Evolutionary conservation across 306 rosid genomes (phyloP), one percentile per base, ranked within the genome.

Genomic region (Aeschynomene evenia): DNA sequence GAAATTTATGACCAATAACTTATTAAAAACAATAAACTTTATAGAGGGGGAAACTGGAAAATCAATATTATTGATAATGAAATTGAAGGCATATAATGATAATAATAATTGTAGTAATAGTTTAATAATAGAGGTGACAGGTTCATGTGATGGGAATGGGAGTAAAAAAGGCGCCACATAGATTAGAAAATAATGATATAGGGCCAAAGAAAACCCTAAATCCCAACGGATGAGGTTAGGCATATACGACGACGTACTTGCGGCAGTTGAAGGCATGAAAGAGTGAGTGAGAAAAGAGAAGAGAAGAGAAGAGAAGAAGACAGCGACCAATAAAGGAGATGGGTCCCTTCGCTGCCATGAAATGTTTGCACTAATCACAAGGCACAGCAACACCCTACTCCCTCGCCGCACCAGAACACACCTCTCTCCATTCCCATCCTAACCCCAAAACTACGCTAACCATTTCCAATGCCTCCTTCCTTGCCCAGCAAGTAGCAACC

Each of bases 391-490:
- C 65, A 12, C 50, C 50, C 7, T 19, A 18, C 3, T 54, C 80
- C 77, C 66, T 82, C 88, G 72, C 50, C 74, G 75, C 85, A 88
- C 13, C 52, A 24, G 85, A 92, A 58, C 57, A 40, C 28, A 58
- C 49, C 43, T n/a, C n/a, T n/a, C n/a, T n/a, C n/a, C n/a, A n/a
- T n/a, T 28, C 40, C 20, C 85, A 8, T 14, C 70, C 20, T 11
- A 48, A 9, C 78, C 82, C 82, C 60, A 49, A 43, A 26, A 76
- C 73, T 54, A 85, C 85, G 79, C 75, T 85, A 81, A 82, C 92
- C 92, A 83, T 77, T 84, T 63, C 84, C 81, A 60, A 70, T 57
- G 3, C 5, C 31, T n/a, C n/a, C n/a, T n/a, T n/a, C n/a, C n/a
- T n/a, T n/a, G n/a, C 31, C 31, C 40, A 8, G 8, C 10, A 55